Percentiles rank a stretch among this genome's conserved stretches.
These are phyloP conservation scores for Breviolum minutum DNA, from an alignment of 73 alveolate genomes.

Conservation along the genomic window DNA sequence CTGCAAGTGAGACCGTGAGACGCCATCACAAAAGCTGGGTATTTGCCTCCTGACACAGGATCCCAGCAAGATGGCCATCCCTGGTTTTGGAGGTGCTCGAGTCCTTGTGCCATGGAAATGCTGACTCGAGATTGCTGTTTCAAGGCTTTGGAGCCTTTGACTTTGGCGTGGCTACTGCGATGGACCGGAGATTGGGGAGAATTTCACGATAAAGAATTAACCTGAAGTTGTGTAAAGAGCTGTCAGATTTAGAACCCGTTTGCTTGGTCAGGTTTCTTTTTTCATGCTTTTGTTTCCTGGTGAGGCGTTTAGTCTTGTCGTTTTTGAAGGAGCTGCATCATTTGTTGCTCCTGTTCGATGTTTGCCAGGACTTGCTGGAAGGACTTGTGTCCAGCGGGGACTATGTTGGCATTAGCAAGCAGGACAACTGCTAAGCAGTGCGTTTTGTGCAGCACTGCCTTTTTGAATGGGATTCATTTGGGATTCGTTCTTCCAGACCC, in stretches of 20 bases:
- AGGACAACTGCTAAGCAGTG: slow-evolving; percentile 4
- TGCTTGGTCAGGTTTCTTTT: too few species aligned
- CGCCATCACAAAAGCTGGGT: not conserved
- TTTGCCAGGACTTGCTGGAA: slow-evolving; percentile 53
- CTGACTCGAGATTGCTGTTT: not conserved
- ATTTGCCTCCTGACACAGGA: not conserved
- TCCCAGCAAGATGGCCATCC: slow-evolving; percentile 81
- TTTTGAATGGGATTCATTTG: not conserved
- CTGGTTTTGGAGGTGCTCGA: slow-evolving; percentile 64
- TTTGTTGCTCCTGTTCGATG: not conserved
- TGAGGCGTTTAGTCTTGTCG: not conserved
- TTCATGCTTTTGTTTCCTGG: too few species aligned
- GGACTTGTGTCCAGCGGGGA: slow-evolving; percentile 86
- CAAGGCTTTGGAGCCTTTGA: slow-evolving; percentile 79
- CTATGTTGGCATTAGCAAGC: slow-evolving; percentile 69
- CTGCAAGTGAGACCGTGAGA: too few species aligned
- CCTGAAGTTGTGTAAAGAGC: too few species aligned
- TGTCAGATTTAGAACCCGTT: too few species aligned
- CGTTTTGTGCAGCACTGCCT: not conserved
- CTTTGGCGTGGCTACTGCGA: slow-evolving; percentile 60
- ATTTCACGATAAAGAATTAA: not conserved
- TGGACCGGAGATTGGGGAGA: not conserved
- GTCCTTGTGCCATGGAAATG: not conserved
- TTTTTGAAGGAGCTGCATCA: not conserved
- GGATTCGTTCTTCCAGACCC: not conserved